Percentiles rank a stretch among this genome's conserved stretches.
Evolutionary conservation across 1,284 basidiomycete species (phyloP).

Genomic region (Irpex lacteus): DNA sequence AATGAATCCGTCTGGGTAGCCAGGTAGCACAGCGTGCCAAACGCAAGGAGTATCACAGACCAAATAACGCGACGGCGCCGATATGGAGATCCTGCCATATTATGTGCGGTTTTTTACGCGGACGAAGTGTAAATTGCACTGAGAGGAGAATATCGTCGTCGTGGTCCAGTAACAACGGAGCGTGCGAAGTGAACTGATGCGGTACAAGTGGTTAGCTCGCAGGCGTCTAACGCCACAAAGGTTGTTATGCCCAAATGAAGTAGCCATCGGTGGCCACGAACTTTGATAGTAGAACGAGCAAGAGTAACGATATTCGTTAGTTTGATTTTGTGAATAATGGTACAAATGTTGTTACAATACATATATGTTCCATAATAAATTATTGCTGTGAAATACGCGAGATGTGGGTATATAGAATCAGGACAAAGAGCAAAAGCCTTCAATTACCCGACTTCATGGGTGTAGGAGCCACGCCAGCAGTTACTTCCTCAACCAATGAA

Average conservation of each 20-base stretch:
- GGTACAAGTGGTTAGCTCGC: background rate
- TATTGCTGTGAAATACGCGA: background rate
- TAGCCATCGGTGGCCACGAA: background rate
- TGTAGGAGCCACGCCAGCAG: constrained; percentile 12
- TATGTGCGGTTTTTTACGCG: background rate
- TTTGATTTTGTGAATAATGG: background rate
- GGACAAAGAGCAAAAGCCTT: background rate
- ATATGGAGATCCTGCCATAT: constrained; percentile 24
- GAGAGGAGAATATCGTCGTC: background rate
- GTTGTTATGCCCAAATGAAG: background rate
- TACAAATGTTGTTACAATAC: background rate
- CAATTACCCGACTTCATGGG: constrained; percentile 4
- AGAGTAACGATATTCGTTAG: no score
- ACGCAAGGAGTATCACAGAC: constrained; percentile 26
- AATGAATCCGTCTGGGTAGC: constrained; percentile 20
- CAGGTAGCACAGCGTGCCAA: constrained; percentile 30
- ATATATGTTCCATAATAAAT: background rate
- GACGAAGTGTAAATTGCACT: no score
- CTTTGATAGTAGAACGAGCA: no score
- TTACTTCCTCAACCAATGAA: constrained; percentile 15
- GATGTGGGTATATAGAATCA: background rate
- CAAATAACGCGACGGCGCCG: constrained; percentile 45
- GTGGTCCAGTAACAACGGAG: background rate
- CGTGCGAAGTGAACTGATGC: background rate
- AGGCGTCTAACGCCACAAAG: constrained; percentile 2